Evolutionary conservation across 176 grass and related monocot genomes (phyloP).

Genomic region (Carex kokanica): DNA sequence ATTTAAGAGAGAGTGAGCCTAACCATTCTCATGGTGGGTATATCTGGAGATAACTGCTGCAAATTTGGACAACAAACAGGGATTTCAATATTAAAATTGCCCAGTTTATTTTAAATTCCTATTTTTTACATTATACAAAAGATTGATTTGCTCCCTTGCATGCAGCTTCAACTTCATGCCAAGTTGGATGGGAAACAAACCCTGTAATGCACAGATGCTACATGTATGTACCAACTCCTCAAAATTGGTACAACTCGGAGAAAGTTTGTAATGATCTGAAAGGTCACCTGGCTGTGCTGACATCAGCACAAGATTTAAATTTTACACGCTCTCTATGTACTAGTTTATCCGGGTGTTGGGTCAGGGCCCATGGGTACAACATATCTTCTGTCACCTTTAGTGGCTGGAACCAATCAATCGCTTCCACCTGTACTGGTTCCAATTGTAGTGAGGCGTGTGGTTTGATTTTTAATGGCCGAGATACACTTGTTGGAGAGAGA

Average conservation of each 20-base stretch:
- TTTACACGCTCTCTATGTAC: slow-evolving; percentile 56
- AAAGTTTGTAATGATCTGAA: slow-evolving; percentile 47
- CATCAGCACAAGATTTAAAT: slow-evolving; percentile 63
- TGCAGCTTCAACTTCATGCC: slow-evolving; percentile 63
- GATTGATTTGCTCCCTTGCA: not conserved
- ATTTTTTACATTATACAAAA: not conserved
- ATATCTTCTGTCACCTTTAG: slow-evolving; percentile 45
- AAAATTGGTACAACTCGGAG: slow-evolving; percentile 64
- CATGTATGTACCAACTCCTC: slow-evolving; percentile 41
- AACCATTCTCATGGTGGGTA: not conserved
- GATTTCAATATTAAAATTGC: not conserved
- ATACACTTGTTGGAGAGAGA: slow-evolving; percentile 37
- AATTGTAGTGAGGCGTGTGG: slow-evolving; percentile 44
- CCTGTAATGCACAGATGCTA: slow-evolving; percentile 60
- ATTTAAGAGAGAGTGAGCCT: not conserved
- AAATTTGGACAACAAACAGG: not conserved
- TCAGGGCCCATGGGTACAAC: slow-evolving; percentile 54
- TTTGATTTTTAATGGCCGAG: slow-evolving; percentile 42
- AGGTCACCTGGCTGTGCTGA: slow-evolving; percentile 50
- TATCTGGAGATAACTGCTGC: not conserved
- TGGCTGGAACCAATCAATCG: slow-evolving; percentile 40
- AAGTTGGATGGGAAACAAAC: slow-evolving; percentile 48
- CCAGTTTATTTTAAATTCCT: not conserved
- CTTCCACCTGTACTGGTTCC: slow-evolving; percentile 31
- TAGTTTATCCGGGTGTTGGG: slow-evolving; percentile 61